Base-by-base conservation (phyloP, 495 filamentous ascomycete species). In the Chaetomium tenue region DNA sequence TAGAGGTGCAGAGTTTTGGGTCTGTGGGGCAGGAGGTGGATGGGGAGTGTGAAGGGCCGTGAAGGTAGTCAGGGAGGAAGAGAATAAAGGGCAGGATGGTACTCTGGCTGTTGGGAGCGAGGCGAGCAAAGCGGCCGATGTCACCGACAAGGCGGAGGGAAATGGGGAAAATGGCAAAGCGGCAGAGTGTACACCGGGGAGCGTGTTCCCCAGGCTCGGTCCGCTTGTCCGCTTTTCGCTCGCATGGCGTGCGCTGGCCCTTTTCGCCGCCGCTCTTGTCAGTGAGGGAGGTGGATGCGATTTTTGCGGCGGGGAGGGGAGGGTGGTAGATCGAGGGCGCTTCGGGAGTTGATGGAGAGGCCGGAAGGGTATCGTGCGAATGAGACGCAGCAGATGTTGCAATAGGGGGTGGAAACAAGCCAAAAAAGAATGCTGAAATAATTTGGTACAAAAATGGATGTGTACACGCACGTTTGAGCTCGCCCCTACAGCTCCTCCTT, bases 401-500 rank as follows among this genome's bases (percentile, higher is more conserved):
- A 37, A 8, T 37, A 37, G 44, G 48, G 48, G 33, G 33, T 9
- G 33, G 33, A 11, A 16, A 30, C 30, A 33, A 20, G 51, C 23
- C 11, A 12, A 15, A 11, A 53, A 3, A 33, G 20, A 25, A 25
- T 20, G 16, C 12, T 7, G 33, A 18, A 26, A 12, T 7, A 37
- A 37, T 37, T 37, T 5, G 15, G 46, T 23, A 58, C 39, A 44
- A 46, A 7, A 58, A 58, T 18, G 11, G 1, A 58, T 26, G 48
- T 9, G 12, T 44, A 44, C 39, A 44, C 39, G 22, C 55, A 44
- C 39, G 22, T 39, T 55, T 30, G 1, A 28, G 3, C 33, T 37
- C 11, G 33, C 33, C 11, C 39, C 61, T 73, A 82, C 60, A 83
- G 66, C 23, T 81, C 79, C 44, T 82, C 81, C 58, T 77, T 78